Evolutionary conservation across 768 basidiomycete genomes (phyloP), one percentile per base, ranked within the genome.

Genomic region (Chalciporus pseudorubinellus): DNA sequence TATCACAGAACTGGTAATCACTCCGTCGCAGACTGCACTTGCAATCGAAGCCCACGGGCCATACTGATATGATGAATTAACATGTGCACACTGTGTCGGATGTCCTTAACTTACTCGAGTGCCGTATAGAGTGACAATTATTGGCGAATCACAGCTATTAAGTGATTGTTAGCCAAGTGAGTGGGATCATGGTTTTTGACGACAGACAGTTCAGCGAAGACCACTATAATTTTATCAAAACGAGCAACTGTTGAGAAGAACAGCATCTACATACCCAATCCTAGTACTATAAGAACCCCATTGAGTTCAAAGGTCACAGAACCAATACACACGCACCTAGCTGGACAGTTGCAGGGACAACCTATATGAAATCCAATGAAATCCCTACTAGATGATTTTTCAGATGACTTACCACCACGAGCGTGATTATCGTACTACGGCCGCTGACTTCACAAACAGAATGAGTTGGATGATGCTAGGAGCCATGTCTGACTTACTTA

Each of bases 401-500:
- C 16, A 4, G 22, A 26, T 12, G 22, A 19, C 54, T 36, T 48
- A 62, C 61, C 51, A 62, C 61, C 24, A 41, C 39, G 34, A 41
- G 22, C 8, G 52, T 59, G 10, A 62, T 24, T 6, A 36, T 22
- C 14, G n/a, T 40, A 28, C 52, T 59, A 21, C 14, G 21, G 38
- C 44, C 51, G 11, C 52, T 56, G 29, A 62, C 61, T 62, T 45
- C 22, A 48, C 14, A 9, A 28, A 14, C 9, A 6, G 45, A 28
- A 31, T 12, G 8, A 51, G 7, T 11, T 14, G 4, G 6, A 28
- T 2, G 11, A 33, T 22, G 16, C 8, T 11, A 4, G 13, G 16
- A 4, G 28, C 14, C 12, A 45, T 16, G 19, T n/a, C n/a, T 8
- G 31, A 48, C 61, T 28, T 42, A 62, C 61, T 57, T 55, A 59